phyloP scores from a whole-genome alignment of 2,329 filamentous ascomycete genomes.

The Leptographium radiaticola region DNA sequence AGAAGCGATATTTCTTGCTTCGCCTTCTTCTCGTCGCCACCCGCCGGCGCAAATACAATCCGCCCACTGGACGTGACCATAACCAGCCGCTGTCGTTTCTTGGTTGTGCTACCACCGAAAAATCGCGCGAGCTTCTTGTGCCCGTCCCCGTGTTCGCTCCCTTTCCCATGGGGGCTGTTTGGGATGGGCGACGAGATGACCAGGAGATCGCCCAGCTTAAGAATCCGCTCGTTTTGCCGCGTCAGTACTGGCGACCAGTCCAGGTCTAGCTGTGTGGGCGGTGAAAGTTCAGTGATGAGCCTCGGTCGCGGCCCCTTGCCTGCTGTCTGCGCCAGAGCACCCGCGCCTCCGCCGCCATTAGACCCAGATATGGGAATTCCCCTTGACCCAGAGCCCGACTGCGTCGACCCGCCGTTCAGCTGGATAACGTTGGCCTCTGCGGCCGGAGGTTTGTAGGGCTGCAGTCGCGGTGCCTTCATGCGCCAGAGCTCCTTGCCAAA shows the following conservation, averaged over 20 bases:
- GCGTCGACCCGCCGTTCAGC: constrained; percentile 45
- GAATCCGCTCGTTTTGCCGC: constrained; percentile 78
- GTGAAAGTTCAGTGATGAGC: constrained; percentile 87
- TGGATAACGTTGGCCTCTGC: constrained; percentile 65
- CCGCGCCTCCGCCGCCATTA: neutral
- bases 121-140: constrained; percentile 89
- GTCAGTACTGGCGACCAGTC: constrained; percentile 97
- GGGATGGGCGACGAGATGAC: constrained; percentile 69
- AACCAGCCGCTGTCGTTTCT: constrained; percentile 85
- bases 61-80: constrained; percentile 89
- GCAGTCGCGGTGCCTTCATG: constrained; percentile 74
- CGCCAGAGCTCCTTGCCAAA: constrained; percentile 85
- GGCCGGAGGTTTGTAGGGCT: constrained; percentile 65
- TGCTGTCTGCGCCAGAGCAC: neutral
- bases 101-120: constrained; percentile 80
- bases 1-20: constrained; percentile 87
- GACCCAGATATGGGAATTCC: constrained; percentile 3
- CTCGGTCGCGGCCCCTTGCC: constrained; percentile 32
- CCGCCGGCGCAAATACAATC: constrained; percentile 78
- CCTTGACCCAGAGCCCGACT: constrained; percentile 18
- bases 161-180: constrained; percentile 59
- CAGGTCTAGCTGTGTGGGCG: constrained; percentile 93
- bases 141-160: constrained; percentile 48
- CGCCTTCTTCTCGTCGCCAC: constrained; percentile 89
- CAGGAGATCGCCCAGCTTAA: constrained; percentile 84